Conservation (phyloP, 2,329 filamentous ascomycete genomes). For the Diatrype stigma region DNA sequence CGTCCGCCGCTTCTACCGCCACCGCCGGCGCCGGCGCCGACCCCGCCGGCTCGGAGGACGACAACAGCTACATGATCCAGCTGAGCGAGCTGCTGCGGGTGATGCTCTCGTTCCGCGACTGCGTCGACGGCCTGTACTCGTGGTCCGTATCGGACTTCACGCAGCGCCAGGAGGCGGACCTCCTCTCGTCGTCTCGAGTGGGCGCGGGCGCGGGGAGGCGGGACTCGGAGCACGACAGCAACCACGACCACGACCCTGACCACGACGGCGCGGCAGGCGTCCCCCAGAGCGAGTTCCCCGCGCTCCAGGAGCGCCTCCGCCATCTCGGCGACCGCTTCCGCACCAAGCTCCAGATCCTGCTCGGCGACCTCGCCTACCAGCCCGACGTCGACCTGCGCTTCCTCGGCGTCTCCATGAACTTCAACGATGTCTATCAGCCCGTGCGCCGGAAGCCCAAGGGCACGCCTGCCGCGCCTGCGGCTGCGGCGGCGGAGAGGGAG, state of each 20-base stretch:
- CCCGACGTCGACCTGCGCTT: slow-evolving; percentile 94
- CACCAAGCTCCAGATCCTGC: slow-evolving; percentile 69
- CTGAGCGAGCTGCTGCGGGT: slow-evolving; percentile 87
- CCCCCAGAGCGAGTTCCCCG: slow-evolving; percentile 64
- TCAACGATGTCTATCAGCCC: slow-evolving; percentile 92
- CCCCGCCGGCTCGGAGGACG: slow-evolving; percentile 56
- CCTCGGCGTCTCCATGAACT: slow-evolving; percentile 96
- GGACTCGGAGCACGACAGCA: neutral
- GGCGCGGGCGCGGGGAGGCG: slow-evolving; percentile 26
- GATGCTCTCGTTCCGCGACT: slow-evolving; percentile 92
- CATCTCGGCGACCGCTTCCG: slow-evolving; percentile 74
- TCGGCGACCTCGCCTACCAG: slow-evolving; percentile 90
- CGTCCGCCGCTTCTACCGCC: slow-evolving; percentile 33
- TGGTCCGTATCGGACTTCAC: slow-evolving; percentile 96
- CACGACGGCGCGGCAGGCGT: slow-evolving; percentile 46
- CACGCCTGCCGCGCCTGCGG: slow-evolving; percentile 11
- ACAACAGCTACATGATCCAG: slow-evolving; percentile 79
- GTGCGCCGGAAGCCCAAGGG: slow-evolving; percentile 58
- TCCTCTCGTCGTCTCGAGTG: slow-evolving; percentile 36
- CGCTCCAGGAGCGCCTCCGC: slow-evolving; percentile 68
- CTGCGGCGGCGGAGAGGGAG: slow-evolving; percentile 8
- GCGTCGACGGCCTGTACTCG: slow-evolving; percentile 88
- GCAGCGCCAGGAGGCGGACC: slow-evolving; percentile 77
- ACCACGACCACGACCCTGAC: slow-evolving; percentile 6
- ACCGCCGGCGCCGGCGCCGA: slow-evolving; percentile 32